Evolutionary conservation across 371 early-diverging fungal species (phyloP), one percentile per base, ranked within the genome.

Genomic region (Dichotomocladium elegans): DNA sequence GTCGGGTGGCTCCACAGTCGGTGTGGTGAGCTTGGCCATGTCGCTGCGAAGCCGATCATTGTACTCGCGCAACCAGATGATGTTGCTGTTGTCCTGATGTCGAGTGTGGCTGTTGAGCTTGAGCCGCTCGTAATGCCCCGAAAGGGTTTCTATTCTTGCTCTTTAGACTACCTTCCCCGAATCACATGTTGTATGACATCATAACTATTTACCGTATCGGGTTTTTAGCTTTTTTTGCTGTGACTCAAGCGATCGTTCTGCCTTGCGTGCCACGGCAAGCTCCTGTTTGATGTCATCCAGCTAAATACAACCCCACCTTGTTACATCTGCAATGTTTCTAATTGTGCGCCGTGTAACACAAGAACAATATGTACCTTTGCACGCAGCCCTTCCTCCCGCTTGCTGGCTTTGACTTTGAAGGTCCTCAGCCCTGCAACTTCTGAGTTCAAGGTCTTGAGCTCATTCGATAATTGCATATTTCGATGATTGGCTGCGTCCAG

Each of bases 271-370:
- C 4, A 63, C 28, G 0, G 65, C 58, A 15, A 73, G 31, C 29
- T 73, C 74, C 56, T 73, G 74, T 35, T 73, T 65, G 26, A 65
- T 46, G 34, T 73, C 74, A 44, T 70, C 70, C 3, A 73, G 55
- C 74, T 73, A 42, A 4, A 5, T 14, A 12, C 17, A 47, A 47
- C 2, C n/a, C n/a, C n/a, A n/a, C n/a, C n/a, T n/a, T n/a, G n/a
- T n/a, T n/a, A n/a, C n/a, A n/a, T n/a, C n/a, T n/a, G n/a, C n/a
- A n/a, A n/a, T n/a, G n/a, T n/a, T n/a, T n/a, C n/a, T n/a, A n/a
- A n/a, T n/a, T n/a, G n/a, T n/a, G n/a, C n/a, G n/a, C n/a, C n/a
- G n/a, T n/a, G n/a, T n/a, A n/a, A n/a, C n/a, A n/a, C n/a, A n/a
- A n/a, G n/a, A n/a, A n/a, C n/a, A n/a, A n/a, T n/a, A n/a, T n/a